Conservation (phyloP, 164 flowering plant genomes). For the Liquidambar formosana region DNA sequence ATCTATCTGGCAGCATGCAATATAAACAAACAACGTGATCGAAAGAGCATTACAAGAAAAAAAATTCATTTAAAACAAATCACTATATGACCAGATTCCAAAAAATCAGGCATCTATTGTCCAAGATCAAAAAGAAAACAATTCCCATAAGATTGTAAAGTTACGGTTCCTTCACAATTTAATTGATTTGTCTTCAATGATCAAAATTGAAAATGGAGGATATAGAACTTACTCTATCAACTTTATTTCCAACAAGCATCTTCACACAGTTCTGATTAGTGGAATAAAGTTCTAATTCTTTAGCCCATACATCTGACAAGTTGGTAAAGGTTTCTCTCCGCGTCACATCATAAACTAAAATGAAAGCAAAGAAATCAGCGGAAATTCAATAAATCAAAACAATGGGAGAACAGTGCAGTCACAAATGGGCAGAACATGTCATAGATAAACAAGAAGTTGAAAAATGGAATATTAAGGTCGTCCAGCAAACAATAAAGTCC, state of each 20-base stretch:
- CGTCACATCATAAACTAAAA: conserved; percentile 78
- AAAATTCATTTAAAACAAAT: background rate
- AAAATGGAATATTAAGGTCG: too few species aligned
- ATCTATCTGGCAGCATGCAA: background rate
- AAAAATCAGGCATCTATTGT: background rate
- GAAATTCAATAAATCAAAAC: background rate
- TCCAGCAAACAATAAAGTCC: too few species aligned
- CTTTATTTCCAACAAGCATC: conserved; percentile 91
- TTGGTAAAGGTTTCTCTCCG: conserved; percentile 74
- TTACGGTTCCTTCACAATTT: too few species aligned
- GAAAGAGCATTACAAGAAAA: background rate
- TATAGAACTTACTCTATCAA: conserved; percentile 57
- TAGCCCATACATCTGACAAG: conserved; percentile 79
- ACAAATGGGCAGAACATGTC: too few species aligned
- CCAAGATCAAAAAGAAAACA: background rate
- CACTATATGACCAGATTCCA: background rate
- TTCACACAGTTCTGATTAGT: conserved; percentile 73
- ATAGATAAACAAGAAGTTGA: too few species aligned
- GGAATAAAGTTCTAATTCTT: conserved; percentile 75
- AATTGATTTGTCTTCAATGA: background rate
- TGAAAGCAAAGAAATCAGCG: background rate
- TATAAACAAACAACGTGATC: background rate
- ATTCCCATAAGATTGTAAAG: too few species aligned
- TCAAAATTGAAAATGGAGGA: background rate
- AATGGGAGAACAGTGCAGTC: background rate